These are phyloP conservation scores for Neopestalotiopsis sp. DNA, from an alignment of 2,329 filamentous ascomycete genomes.

Conservation along the genomic window DNA sequence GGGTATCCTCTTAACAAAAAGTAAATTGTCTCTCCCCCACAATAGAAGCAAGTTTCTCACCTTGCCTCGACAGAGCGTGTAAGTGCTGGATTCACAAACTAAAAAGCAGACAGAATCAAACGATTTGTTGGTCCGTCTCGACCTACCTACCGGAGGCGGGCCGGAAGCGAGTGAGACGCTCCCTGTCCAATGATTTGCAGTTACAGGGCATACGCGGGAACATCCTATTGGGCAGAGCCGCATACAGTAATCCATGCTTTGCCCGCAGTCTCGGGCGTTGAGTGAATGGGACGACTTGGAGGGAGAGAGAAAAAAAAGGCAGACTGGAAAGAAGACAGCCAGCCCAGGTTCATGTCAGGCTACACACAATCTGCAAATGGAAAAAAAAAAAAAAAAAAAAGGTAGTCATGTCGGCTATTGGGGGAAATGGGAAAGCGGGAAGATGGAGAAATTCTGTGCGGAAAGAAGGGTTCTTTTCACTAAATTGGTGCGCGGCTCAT, in stretches of 20 bases:
- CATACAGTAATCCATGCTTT: background rate
- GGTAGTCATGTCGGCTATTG: background rate
- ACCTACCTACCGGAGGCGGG: slow-evolving; percentile 5
- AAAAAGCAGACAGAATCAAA: background rate
- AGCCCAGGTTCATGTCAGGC: background rate
- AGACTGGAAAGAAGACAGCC: background rate
- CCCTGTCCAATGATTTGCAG: slow-evolving; percentile 12
- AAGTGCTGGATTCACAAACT: background rate
- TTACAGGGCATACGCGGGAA: slow-evolving; percentile 9
- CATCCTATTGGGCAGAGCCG: slow-evolving; percentile 3
- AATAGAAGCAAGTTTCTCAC: background rate
- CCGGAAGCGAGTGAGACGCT: slow-evolving; percentile 9
- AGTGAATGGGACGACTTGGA: background rate
- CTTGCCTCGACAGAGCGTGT: background rate
- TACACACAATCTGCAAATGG: no score
- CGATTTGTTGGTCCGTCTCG: background rate
- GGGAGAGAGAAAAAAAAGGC: no score
- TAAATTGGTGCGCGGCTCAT: background rate
- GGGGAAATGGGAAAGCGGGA: background rate
- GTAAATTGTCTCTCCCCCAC: no score
- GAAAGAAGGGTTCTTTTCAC: background rate
- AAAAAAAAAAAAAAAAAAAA: no score
- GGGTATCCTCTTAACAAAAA: no score
- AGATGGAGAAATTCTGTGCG: background rate
- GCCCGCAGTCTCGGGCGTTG: background rate